phyloP scores from a whole-genome alignment of 192 early-diverging fungal species.

The Coemansia nantahalensis region DNA sequence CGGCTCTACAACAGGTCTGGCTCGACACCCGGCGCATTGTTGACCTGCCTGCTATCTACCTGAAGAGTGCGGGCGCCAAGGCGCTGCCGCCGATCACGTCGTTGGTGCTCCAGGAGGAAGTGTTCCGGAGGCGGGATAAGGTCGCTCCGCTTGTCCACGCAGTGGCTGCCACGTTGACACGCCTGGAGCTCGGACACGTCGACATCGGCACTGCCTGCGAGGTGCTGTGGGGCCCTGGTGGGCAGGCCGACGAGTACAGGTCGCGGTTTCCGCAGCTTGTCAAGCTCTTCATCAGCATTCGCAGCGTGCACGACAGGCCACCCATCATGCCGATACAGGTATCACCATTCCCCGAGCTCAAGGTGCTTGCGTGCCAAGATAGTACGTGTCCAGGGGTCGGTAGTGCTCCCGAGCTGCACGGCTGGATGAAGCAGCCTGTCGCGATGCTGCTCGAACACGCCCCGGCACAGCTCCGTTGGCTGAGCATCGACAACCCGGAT shows the following conservation, averaged over 20 bases:
- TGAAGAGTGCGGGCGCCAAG: conserved; percentile 1
- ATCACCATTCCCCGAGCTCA: neutral
- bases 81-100: conserved; percentile 1
- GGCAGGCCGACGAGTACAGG: neutral
- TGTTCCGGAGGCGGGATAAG: neutral
- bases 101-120: conserved; percentile 2
- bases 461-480: neutral
- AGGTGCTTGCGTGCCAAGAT: neutral
- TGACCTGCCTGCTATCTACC: conserved; percentile 3
- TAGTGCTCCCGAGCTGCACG: no score
- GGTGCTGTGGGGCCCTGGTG: conserved; percentile 6
- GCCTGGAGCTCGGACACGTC: conserved; percentile 7
- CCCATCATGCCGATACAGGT: no score
- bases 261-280: neutral
- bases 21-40: conserved; percentile 6
- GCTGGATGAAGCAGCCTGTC: neutral
- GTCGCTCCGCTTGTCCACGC: conserved; percentile 3
- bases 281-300: no score
- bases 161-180: conserved; percentile 5
- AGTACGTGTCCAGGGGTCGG: neutral
- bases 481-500: neutral
- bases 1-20: conserved; percentile 2
- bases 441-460: neutral
- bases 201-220: neutral
- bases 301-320: no score